Evolutionary conservation across 768 basidiomycete species (phyloP).

Genomic region (Xanthoconium stramineum): DNA sequence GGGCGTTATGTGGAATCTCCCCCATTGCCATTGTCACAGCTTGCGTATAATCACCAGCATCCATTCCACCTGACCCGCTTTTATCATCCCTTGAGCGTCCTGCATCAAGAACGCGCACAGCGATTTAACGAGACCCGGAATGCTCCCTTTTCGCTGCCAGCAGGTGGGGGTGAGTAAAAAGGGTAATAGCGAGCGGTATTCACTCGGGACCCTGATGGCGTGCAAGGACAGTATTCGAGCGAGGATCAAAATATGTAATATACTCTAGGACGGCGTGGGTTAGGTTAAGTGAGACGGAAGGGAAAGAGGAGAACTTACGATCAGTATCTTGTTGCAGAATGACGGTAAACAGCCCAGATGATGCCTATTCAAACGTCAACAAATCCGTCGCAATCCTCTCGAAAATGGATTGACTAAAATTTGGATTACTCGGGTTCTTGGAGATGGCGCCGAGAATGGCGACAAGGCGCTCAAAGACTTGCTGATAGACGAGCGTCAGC

Average conservation of each 20-base stretch:
- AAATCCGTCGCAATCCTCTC: constrained; percentile 87
- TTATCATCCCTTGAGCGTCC: constrained; percentile 66
- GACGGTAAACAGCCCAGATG: constrained; percentile 84
- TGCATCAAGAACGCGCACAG: constrained; percentile 79
- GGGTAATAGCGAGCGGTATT: constrained; percentile 77
- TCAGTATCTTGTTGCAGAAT: constrained; percentile 93
- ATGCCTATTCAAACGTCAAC: constrained; percentile 68
- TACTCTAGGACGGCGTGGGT: constrained; percentile 55
- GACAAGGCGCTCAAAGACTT: constrained; percentile 70
- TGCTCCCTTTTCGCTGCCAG: constrained; percentile 93
- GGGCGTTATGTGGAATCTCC: constrained; percentile 46
- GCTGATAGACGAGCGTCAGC: constrained; percentile 64
- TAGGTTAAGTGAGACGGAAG: not conserved
- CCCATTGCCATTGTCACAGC: constrained; percentile 75
- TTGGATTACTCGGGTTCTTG: constrained; percentile 96
- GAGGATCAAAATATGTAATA: constrained; percentile 90
- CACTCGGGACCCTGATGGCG: constrained; percentile 55
- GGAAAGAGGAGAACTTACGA: constrained; percentile 46
- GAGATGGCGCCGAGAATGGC: constrained; percentile 82
- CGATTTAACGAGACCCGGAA: constrained; percentile 91
- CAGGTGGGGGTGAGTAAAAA: constrained; percentile 80
- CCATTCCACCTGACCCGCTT: constrained; percentile 65
- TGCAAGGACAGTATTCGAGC: constrained; percentile 94
- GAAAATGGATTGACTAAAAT: constrained; percentile 97
- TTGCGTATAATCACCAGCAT: constrained; percentile 87